Percentiles rank a stretch among this genome's conserved stretches.
Conservation (phyloP, 768 basidiomycete species). For the Sarcomyxa edulis region DNA sequence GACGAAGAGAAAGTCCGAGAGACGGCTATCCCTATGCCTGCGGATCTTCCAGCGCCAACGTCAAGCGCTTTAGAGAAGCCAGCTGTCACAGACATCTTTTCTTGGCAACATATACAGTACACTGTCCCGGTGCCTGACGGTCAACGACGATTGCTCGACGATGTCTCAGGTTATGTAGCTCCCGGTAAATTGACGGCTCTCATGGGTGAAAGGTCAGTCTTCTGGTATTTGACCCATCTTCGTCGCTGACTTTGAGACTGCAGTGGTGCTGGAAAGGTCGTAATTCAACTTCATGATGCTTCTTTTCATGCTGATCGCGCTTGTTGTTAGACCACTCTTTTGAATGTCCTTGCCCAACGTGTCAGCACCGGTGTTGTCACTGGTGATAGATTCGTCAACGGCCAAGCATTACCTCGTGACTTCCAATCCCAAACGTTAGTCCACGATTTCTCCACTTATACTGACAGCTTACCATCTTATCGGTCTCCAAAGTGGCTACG, state of each 20-base stretch:
- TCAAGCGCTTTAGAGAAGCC: no score
- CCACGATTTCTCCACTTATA: neutral
- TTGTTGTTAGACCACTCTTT: conserved; percentile 48
- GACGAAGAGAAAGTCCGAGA: conserved; percentile 32
- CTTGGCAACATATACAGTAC: conserved; percentile 73
- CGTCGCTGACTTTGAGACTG: conserved; percentile 51
- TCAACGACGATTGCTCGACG: conserved; percentile 50
- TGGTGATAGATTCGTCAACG: conserved; percentile 53
- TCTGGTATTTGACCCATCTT: conserved; percentile 23
- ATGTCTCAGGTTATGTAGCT: conserved; percentile 74
- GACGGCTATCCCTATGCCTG: conserved; percentile 24
- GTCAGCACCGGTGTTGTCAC: conserved; percentile 39
- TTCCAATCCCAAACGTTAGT: conserved; percentile 57
- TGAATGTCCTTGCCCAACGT: conserved; percentile 53
- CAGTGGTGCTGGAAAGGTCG: conserved; percentile 44
- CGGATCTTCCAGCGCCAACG: no score
- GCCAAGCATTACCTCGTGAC: conserved; percentile 44
- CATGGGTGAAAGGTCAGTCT: conserved; percentile 62
- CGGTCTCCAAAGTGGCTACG: conserved; percentile 57
- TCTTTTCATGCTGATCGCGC: conserved; percentile 25
- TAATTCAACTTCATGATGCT: conserved; percentile 38
- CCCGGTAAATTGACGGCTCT: conserved; percentile 78
- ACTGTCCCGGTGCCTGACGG: conserved; percentile 50
- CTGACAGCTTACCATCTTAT: neutral
- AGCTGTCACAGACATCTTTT: conserved; percentile 60